Base-by-base conservation (phyloP, 805 yeast genomes). In the Candida argentea region DNA sequence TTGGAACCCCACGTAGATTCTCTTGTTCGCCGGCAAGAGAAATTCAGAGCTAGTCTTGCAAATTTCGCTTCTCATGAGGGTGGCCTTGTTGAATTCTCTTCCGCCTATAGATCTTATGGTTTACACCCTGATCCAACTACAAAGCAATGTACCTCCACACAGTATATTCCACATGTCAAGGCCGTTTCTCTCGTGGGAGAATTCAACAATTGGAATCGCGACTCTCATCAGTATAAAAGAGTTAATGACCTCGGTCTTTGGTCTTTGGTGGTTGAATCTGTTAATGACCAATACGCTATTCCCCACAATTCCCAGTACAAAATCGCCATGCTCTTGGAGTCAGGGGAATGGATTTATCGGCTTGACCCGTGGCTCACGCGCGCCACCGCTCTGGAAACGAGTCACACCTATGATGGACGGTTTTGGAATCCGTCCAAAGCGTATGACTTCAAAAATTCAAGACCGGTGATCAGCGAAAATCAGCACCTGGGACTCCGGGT, bases 141-240 rank as follows among this genome's bases (percentile, higher is more conserved):
- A 8, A 18, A 20, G 5, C 24, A 20, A 9, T 18, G 20, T 10
- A 18, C 20, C 7, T 65, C 71, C 15, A n/a, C n/a, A n/a, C 94
- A 89, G 54, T 89, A 95, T 76, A 86, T 93, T 2, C 98, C 97
- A 5, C 79, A 84, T 45, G 97, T 95, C 2, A 45, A 43, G 4
- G 59, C 50, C 25, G 95, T 91, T 2, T 67, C 74, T 30, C 50
- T 89, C n/a, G 78, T 83, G 32, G 98, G 98, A 10, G 97, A 89
- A 28, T 89, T 91, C 66, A 89, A 89, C 53, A 48, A 64, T 36
- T 89, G 98, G 98, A 61, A 75, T 40, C 63, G 70, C 20, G 54
- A 55, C 4, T 36, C 65, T 4, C 73, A 80, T 46, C 61, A 61
- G 25, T 59, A 89, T 71, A 36, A 36, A 5, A 70, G 61, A 42